Base-by-base conservation (phyloP, 352 stramenopile species). In the Albugo candida region DNA sequence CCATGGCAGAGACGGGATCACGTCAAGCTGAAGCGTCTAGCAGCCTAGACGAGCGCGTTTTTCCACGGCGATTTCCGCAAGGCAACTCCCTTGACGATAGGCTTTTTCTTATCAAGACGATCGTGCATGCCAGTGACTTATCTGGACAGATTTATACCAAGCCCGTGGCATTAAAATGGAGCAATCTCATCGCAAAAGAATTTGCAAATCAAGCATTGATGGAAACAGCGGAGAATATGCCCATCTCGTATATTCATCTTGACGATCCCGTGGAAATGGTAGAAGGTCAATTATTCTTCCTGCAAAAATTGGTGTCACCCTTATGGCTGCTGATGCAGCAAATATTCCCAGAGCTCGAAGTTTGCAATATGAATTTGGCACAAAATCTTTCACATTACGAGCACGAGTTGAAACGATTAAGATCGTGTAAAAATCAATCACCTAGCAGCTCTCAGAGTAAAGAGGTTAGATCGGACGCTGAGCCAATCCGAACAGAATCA, bases 151-250 rank as follows among this genome's bases (percentile, higher is more conserved):
- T 84, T 16, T 91, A 85, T 51, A 68, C 83, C 0, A 91, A 81
- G 47, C 75, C 76, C 5, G 68, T 96, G 4, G 83, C 86, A 35
- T 63, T 85, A 43, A 89, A 92, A 52, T 93, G 86, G 79, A 88
- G 76, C 49, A 84, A 89, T 53, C 81, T 89, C 66, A 87, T 95
- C 39, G 71, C 79, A 47, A 82, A 91, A 50, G 83, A 94, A 53
- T 95, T 94, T 56, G 70, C 73, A 13, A 80, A 77, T 43, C 80
- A 95, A 48, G 82, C 77, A 19, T 52, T 89, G 27, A 61, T 89
- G 37, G 80, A 93, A 46, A 70, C 85, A 44, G 67, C 69, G 0
- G 72, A 88, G 42, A 78, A 83, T 14, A 64, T 92, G 11, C 63
- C 79, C 14, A 64, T 91, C 17, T 87, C 78, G 38, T 84, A 87